Percentiles rank a stretch among this genome's conserved stretches.
Conservation (phyloP, 768 basidiomycete species). For the Piloderma croceum region DNA sequence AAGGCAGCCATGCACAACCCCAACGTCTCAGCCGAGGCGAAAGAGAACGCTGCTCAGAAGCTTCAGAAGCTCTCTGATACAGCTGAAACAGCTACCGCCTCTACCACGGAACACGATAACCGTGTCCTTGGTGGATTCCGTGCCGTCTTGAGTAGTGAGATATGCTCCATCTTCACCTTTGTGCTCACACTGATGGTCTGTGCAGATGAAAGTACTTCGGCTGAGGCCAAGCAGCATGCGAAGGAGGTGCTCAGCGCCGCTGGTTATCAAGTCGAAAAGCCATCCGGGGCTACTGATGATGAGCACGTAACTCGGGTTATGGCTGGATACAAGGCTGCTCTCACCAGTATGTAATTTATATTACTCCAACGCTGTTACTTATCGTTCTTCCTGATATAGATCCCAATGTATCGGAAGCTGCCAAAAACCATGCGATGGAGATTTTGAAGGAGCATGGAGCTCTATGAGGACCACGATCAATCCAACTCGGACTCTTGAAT, state of each 20-base stretch:
- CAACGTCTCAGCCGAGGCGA: conserved; percentile 50
- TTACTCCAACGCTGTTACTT: conserved; percentile 1
- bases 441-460: conserved; percentile 30
- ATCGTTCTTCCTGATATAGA: conserved; percentile 24
- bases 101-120: not conserved
- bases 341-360: conserved; percentile 34
- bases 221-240: conserved; percentile 48
- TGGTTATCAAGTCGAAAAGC: conserved; percentile 29
- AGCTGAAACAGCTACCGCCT: conserved; percentile 1
- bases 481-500: no score
- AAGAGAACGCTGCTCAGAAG: conserved; percentile 39
- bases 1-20: conserved; percentile 59
- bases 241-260: conserved; percentile 46
- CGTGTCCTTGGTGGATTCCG: conserved; percentile 39
- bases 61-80: conserved; percentile 36
- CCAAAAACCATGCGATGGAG: conserved; percentile 44
- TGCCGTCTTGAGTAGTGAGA: conserved; percentile 41
- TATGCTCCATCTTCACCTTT: not conserved
- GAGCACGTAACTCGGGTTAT: conserved; percentile 43
- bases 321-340: conserved; percentile 53
- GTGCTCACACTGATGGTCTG: not conserved
- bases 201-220: conserved; percentile 40
- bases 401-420: conserved; percentile 40
- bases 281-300: conserved; percentile 26
- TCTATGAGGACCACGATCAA: no score